phyloP scores from a whole-genome alignment of 495 filamentous ascomycete genomes.

The Hypoxylon cercidicola region DNA sequence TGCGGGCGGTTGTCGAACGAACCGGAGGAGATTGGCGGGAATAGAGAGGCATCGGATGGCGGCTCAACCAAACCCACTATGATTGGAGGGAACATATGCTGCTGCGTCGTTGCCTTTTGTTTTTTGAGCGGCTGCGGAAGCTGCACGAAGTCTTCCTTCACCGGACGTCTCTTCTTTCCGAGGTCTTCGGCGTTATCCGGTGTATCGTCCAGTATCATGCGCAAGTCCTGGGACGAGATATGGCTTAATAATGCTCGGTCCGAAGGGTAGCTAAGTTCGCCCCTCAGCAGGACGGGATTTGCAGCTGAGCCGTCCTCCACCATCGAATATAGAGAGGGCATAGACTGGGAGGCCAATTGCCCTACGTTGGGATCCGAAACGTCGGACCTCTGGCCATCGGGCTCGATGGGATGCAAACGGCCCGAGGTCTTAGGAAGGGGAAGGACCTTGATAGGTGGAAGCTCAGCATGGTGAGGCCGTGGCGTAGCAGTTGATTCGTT shows the following conservation, averaged over 20 bases:
- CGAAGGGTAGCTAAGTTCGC: conserved; percentile 25
- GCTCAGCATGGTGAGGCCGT: conserved; percentile 50
- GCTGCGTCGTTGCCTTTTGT: conserved; percentile 59
- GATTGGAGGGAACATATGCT: conserved; percentile 66
- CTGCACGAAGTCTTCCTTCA: conserved; percentile 66
- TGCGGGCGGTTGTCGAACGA: conserved; percentile 56
- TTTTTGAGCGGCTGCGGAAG: conserved; percentile 68
- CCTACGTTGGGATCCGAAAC: conserved; percentile 38
- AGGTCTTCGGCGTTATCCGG: conserved; percentile 47
- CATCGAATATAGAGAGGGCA: conserved; percentile 49
- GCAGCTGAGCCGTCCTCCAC: conserved; percentile 37
- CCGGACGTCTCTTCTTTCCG: conserved; percentile 60
- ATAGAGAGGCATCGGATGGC: conserved; percentile 75
- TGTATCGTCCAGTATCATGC: conserved; percentile 58
- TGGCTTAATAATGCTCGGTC: conserved; percentile 43
- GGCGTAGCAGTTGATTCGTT: conserved; percentile 57
- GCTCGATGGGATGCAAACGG: conserved; percentile 59
- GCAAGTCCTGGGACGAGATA: conserved; percentile 55
- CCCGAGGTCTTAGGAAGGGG: conserved; percentile 50
- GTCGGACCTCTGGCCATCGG: conserved; percentile 54
- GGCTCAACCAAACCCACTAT: conserved; percentile 81
- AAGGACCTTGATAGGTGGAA: conserved; percentile 56
- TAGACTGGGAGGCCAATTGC: conserved; percentile 45
- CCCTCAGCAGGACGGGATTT: conserved; percentile 28
- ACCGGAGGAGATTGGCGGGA: conserved; percentile 73